Evolutionary conservation across 768 basidiomycete species (phyloP).

Genomic region (Pleurotus giganteus): DNA sequence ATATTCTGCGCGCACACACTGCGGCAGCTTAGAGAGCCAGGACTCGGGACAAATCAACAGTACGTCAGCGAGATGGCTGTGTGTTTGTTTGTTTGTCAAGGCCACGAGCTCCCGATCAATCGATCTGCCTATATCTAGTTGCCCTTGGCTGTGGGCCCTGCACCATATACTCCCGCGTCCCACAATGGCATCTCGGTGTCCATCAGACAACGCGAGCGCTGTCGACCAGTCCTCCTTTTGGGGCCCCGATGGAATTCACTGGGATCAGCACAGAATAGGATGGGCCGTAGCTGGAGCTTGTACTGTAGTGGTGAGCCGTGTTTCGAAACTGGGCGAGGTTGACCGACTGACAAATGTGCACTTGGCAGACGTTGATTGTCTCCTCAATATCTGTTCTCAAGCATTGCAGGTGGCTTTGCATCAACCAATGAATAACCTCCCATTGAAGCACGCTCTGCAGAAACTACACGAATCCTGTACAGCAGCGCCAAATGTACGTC

Average conservation of each 20-base stretch:
- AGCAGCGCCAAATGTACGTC: constrained; percentile 80
- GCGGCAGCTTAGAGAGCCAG: not conserved
- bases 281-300: constrained; percentile 63
- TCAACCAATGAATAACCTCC: not conserved
- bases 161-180: not conserved
- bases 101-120: too few species aligned
- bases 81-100: too few species aligned
- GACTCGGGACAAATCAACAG: not conserved
- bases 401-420: constrained; percentile 55
- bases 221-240: constrained; percentile 63
- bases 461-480: constrained; percentile 64
- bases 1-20: too few species aligned
- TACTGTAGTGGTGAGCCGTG: constrained; percentile 41
- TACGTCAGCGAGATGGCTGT: not conserved
- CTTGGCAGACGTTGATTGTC: constrained; percentile 56
- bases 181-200: constrained; percentile 31
- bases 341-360: not conserved
- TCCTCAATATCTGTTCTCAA: constrained; percentile 51
- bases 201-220: constrained; percentile 46
- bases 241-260: constrained; percentile 37
- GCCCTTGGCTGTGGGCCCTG: not conserved
- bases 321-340: not conserved
- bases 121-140: too few species aligned
- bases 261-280: constrained; percentile 59
- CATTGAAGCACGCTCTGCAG: constrained; percentile 32